A percentile compares a stretch with the other conserved stretches of the same genome.
These are phyloP conservation scores for Vanrija sp. DNA, from an alignment of 1,284 basidiomycete genomes.

Conservation along the genomic window DNA sequence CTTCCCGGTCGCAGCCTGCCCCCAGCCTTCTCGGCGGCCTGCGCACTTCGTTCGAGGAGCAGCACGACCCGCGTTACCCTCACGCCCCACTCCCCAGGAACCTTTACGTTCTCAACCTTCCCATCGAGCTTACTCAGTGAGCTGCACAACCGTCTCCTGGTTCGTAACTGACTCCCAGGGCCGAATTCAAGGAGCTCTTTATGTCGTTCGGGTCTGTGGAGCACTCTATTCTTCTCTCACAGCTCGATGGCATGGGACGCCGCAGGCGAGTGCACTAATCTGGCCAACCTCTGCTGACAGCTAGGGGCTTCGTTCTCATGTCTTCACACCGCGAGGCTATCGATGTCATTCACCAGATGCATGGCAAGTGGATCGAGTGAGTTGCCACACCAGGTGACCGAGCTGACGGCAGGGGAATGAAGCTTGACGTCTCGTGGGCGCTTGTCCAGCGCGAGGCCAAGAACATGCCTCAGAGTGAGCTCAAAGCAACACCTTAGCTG, in stretches of 20 bases:
- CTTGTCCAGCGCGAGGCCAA: constrained; percentile 42
- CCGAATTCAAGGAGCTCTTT: constrained; percentile 39
- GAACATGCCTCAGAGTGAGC: constrained; percentile 26
- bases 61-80: constrained; percentile 5
- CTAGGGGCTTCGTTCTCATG: constrained; percentile 44
- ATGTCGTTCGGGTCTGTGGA: constrained; percentile 34
- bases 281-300: not conserved
- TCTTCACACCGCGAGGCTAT: constrained; percentile 34
- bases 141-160: not conserved
- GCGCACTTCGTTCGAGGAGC: not conserved
- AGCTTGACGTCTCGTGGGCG: constrained; percentile 45
- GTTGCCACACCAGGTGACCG: not conserved
- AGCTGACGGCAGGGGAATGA: constrained; percentile 32
- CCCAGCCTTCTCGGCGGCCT: not conserved
- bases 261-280: constrained; percentile 18
- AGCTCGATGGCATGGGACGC: constrained; percentile 42
- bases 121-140: constrained; percentile 41
- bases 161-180: constrained; percentile 19
- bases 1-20: not conserved
- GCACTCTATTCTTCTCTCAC: constrained; percentile 42
- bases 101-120: constrained; percentile 42
- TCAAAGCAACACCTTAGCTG: not conserved
- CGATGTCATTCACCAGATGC: constrained; percentile 33
- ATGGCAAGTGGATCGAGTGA: constrained; percentile 38
- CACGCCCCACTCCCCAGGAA: constrained; percentile 32